These are phyloP conservation scores for Aspergillus udagawae DNA, from an alignment of 2,329 filamentous ascomycete genomes.

Conservation along the genomic window DNA sequence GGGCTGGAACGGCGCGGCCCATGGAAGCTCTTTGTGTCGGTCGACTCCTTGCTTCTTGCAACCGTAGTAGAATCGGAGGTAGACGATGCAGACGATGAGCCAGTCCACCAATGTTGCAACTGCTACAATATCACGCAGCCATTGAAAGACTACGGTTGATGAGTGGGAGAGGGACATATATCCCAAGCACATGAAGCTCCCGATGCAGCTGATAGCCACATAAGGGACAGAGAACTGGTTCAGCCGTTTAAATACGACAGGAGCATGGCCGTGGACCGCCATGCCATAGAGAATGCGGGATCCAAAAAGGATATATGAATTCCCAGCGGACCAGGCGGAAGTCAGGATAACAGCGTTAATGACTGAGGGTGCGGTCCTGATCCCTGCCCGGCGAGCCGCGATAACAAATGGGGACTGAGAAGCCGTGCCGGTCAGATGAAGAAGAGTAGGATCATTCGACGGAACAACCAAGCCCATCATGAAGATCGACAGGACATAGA, in stretches of 20 bases:
- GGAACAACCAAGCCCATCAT: slow-evolving; percentile 51
- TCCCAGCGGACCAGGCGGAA: slow-evolving; percentile 42
- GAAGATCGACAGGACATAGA: slow-evolving; percentile 56
- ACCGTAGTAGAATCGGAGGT: slow-evolving; percentile 50
- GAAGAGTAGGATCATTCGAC: slow-evolving; percentile 44
- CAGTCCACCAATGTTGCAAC: slow-evolving; percentile 48
- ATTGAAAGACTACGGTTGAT: slow-evolving; percentile 59
- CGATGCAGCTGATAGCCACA: slow-evolving; percentile 49
- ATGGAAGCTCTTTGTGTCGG: slow-evolving; percentile 37
- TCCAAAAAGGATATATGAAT: slow-evolving; percentile 36
- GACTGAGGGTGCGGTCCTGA: slow-evolving; percentile 34
- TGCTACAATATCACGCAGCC: slow-evolving; percentile 60
- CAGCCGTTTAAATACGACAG: slow-evolving; percentile 32
- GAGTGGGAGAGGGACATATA: slow-evolving; percentile 59
- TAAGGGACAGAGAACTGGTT: slow-evolving; percentile 52
- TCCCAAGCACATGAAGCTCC: slow-evolving; percentile 56
- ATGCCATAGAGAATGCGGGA: slow-evolving; percentile 37
- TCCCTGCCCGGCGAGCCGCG: slow-evolving; percentile 45
- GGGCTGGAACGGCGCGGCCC: slow-evolving; percentile 47
- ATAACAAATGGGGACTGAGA: slow-evolving; percentile 53
- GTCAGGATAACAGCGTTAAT: slow-evolving; percentile 39
- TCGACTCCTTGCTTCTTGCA: slow-evolving; percentile 36
- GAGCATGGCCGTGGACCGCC: slow-evolving; percentile 37
- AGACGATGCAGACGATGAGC: slow-evolving; percentile 55
- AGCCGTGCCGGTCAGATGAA: slow-evolving; percentile 35